Percentiles rank a stretch among this genome's conserved stretches.
phyloP scores from a whole-genome alignment of 2,329 filamentous ascomycete species.

The Arachnomyces sp. region DNA sequence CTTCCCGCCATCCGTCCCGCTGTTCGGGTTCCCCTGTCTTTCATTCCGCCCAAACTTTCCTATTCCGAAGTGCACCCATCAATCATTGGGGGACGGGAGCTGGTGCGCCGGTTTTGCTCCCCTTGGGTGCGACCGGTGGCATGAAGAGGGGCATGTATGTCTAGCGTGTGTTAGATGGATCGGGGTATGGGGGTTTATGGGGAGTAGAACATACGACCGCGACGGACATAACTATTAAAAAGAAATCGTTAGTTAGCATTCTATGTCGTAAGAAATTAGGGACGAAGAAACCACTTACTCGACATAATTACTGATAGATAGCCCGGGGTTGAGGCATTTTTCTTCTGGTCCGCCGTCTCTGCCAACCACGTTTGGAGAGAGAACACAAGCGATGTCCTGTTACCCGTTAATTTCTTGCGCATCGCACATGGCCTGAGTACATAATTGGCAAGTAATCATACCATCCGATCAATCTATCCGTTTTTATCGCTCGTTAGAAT shows the following conservation, averaged over 20 bases:
- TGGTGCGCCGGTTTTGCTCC: constrained; percentile 37
- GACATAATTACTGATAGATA: constrained; percentile 74
- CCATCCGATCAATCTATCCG: constrained; percentile 55
- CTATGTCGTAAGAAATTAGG: background rate
- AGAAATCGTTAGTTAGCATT: constrained; percentile 12
- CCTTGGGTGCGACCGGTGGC: constrained; percentile 40
- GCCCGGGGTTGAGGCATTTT: constrained; percentile 58
- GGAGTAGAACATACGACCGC: constrained; percentile 34
- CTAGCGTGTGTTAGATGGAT: constrained; percentile 26
- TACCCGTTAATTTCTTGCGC: background rate
- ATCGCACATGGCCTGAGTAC: constrained; percentile 15
- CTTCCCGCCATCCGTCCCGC: no score
- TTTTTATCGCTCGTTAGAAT: constrained; percentile 10
- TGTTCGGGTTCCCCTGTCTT: no score
- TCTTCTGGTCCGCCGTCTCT: constrained; percentile 44
- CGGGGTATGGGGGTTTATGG: constrained; percentile 1
- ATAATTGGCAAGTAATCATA: constrained; percentile 24
- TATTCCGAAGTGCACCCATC: no score
- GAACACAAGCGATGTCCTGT: constrained; percentile 40
- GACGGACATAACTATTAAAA: constrained; percentile 51
- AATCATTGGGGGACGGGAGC: constrained; percentile 32
- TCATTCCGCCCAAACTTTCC: no score
- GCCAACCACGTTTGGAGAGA: constrained; percentile 42
- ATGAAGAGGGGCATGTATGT: constrained; percentile 59
- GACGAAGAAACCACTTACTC: constrained; percentile 42